Conservation (phyloP, 176 grass and related monocot genomes). For the Saccharum spontaneum region DNA sequence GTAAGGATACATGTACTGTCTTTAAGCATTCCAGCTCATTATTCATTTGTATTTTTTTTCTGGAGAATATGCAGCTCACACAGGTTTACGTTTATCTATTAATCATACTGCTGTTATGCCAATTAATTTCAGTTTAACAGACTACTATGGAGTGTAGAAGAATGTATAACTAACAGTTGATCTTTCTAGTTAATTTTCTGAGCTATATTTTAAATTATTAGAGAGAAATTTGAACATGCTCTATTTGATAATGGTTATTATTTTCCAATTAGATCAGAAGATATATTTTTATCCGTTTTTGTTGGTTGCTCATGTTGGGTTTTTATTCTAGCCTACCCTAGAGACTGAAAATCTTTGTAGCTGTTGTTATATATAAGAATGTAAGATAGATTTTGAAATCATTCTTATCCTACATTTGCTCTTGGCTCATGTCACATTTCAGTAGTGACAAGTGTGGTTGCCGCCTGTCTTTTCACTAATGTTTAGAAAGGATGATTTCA, state of each 20-base stretch:
- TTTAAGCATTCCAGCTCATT: not conserved
- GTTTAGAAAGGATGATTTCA: not conserved
- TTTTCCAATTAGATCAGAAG: not conserved
- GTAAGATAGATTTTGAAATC: not conserved
- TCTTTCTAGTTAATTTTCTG: not conserved
- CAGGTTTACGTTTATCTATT: not conserved
- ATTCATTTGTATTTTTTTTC: not conserved
- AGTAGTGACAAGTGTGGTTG: no score
- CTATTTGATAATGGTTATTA: not conserved
- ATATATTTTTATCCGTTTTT: no score
- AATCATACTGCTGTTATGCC: not conserved
- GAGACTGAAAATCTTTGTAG: no score
- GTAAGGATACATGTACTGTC: constrained; percentile 25
- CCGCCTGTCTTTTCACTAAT: not conserved
- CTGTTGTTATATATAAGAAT: no score
- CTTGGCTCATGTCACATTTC: not conserved
- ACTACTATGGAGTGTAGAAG: not conserved
- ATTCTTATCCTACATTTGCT: not conserved
- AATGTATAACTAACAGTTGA: not conserved
- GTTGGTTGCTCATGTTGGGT: no score
- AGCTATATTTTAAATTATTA: not conserved
- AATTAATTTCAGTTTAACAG: not conserved
- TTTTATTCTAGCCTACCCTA: no score
- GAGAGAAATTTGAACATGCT: not conserved
- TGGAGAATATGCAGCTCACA: constrained; percentile 9